phyloP scores from a whole-genome alignment of 2,329 filamentous ascomycete species.

The Didymella sp. region DNA sequence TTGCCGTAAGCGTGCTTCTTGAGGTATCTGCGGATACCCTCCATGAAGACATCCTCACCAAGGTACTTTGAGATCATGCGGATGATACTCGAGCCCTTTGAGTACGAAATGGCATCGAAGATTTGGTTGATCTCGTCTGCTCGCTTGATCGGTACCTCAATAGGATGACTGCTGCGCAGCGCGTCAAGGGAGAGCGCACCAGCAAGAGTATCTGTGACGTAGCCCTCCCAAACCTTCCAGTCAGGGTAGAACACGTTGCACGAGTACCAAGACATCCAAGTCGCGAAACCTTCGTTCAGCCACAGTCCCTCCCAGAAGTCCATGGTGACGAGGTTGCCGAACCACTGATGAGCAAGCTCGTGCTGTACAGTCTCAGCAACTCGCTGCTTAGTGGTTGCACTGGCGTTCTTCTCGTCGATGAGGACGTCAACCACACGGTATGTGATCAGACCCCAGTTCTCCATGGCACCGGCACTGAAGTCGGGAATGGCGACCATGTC shows the following conservation, averaged over 20 bases:
- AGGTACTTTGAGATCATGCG: conserved; percentile 97
- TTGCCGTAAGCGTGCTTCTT: conserved; percentile 98
- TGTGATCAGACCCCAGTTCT: conserved; percentile 97
- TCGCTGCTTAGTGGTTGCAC: conserved; percentile 87
- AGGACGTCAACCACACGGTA: conserved; percentile 92
- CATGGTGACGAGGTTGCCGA: conserved; percentile 97
- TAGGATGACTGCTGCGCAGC: conserved; percentile 91
- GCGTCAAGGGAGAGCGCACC: conserved; percentile 88
- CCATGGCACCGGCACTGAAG: conserved; percentile 95
- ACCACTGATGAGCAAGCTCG: conserved; percentile 97
- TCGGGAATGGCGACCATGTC: conserved; percentile 96
- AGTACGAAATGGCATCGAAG: conserved; percentile 97
- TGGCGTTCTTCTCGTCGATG: conserved; percentile 88
- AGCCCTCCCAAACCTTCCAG: conserved; percentile 97
- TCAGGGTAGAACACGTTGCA: conserved; percentile 96
- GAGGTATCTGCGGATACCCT: conserved; percentile 87
- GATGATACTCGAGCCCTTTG: conserved; percentile 93
- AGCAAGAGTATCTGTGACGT: conserved; percentile 91
- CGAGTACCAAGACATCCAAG: conserved; percentile 92
- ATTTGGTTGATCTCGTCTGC: conserved; percentile 98
- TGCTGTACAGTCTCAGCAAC: conserved; percentile 97
- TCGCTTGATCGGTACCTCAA: conserved; percentile 94
- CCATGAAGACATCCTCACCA: conserved; percentile 90
- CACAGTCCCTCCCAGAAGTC: conserved; percentile 98
- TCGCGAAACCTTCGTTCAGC: conserved; percentile 93